Conservation (phyloP, 2,329 filamentous ascomycete genomes). For the Westerdykella aurantiaca region DNA sequence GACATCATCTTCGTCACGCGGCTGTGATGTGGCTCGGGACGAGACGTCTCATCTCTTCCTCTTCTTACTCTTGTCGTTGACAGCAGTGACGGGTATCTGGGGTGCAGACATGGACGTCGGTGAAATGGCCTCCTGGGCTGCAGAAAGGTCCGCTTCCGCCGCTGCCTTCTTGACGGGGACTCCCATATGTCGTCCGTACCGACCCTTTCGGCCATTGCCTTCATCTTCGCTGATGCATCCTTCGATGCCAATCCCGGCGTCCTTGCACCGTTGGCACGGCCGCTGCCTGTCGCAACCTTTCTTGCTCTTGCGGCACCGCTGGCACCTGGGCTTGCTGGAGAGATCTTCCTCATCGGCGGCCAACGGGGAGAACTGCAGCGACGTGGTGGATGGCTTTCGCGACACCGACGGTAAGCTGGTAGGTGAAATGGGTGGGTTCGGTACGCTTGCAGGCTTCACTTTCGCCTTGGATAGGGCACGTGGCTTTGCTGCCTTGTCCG, state of each 20-base stretch:
- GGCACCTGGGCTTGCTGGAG: conserved; percentile 92
- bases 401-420: conserved; percentile 62
- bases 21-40: not conserved
- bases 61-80: conserved; percentile 60
- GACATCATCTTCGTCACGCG: too few relatives aligned
- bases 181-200: conserved; percentile 70
- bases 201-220: conserved; percentile 91
- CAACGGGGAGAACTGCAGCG: conserved; percentile 58
- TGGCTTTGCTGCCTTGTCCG: conserved; percentile 36
- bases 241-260: conserved; percentile 87
- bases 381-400: conserved; percentile 69
- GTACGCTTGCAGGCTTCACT: conserved; percentile 37
- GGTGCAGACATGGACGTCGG: conserved; percentile 27
- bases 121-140: conserved; percentile 25
- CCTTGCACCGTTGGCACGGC: conserved; percentile 89
- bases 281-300: conserved; percentile 97
- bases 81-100: conserved; percentile 9
- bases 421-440: conserved; percentile 48
- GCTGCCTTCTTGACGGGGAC: conserved; percentile 57
- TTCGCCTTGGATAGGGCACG: conserved; percentile 49
- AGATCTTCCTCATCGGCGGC: conserved; percentile 77
- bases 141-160: conserved; percentile 13
- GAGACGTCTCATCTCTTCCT: conserved; percentile 52
- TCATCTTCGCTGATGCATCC: conserved; percentile 97
- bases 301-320: conserved; percentile 98